Evolutionary conservation across 306 rosid species (phyloP).

Genomic region (Lithocarpus polystachyus): DNA sequence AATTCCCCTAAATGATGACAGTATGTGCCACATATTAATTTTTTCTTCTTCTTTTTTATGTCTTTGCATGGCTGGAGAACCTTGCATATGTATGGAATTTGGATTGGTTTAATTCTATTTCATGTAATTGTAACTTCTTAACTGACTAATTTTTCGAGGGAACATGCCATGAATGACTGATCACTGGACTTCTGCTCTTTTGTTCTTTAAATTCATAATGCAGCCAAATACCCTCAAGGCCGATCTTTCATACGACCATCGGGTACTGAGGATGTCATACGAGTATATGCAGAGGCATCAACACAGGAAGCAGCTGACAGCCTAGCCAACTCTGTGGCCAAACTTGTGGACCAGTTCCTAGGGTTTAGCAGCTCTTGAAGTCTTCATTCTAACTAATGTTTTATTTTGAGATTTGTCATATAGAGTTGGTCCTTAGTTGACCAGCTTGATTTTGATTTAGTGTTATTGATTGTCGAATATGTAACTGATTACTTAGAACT

Average conservation of each 20-base stretch:
- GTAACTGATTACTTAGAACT: not conserved
- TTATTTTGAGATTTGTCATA: too few species aligned
- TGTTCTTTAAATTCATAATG: conserved; percentile 20
- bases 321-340: conserved; percentile 65
- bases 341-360: conserved; percentile 60
- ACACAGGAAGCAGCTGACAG: conserved; percentile 66
- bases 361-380: conserved; percentile 33
- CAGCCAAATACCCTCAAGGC: conserved; percentile 67
- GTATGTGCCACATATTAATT: not conserved
- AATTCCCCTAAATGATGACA: not conserved
- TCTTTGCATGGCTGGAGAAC: not conserved
- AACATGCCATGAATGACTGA: not conserved
- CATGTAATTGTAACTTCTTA: not conserved
- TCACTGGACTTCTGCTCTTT: conserved; percentile 8
- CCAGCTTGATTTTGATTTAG: not conserved
- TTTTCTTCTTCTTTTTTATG: not conserved
- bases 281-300: conserved; percentile 86
- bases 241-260: conserved; percentile 94
- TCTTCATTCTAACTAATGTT: not conserved
- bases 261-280: conserved; percentile 92
- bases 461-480: not conserved
- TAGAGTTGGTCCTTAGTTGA: not conserved
- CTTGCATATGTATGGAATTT: not conserved
- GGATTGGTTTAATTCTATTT: not conserved
- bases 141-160: not conserved